phyloP scores from a whole-genome alignment of 495 filamentous ascomycete genomes.

The Aspergillus funiculosus region DNA sequence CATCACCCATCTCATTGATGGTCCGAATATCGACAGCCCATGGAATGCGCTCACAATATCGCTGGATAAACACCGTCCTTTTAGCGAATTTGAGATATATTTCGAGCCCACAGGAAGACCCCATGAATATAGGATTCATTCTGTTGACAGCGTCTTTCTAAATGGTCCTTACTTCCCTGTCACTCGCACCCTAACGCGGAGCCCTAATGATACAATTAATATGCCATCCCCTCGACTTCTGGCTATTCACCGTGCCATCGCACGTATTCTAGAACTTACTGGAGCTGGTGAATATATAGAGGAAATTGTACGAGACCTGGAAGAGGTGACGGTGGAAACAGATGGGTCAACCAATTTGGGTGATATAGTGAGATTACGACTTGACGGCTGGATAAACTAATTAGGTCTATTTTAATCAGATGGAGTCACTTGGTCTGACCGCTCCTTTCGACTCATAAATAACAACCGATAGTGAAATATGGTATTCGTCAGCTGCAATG shows the following conservation, averaged over 20 bases:
- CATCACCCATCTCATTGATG: conserved; percentile 16
- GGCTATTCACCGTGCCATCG: conserved; percentile 28
- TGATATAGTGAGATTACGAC: not conserved
- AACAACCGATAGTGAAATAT: not conserved
- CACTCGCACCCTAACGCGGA: conserved; percentile 23
- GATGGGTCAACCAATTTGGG: conserved; percentile 6
- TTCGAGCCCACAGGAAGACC: conserved; percentile 20
- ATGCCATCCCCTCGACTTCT: conserved; percentile 28
- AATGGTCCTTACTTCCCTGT: conserved; percentile 25
- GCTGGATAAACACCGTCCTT: conserved; percentile 19
- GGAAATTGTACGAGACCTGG: not conserved
- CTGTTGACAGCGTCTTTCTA: conserved; percentile 21
- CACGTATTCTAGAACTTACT: conserved; percentile 17
- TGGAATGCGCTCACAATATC: conserved; percentile 22
- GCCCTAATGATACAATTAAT: conserved; percentile 25
- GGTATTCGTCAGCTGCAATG: too few species aligned
- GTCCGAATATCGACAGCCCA: conserved; percentile 14
- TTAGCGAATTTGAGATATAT: conserved; percentile 23
- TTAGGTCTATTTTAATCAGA: not conserved
- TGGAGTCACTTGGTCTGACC: too few species aligned
- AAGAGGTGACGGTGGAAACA: not conserved
- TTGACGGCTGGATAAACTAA: not conserved
- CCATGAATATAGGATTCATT: conserved; percentile 25
- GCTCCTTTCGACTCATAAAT: not conserved
- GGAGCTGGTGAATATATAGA: conserved; percentile 2